These are phyloP conservation scores for Sporothrix humicola DNA, from an alignment of 2,329 filamentous ascomycete species.

Conservation along the genomic window DNA sequence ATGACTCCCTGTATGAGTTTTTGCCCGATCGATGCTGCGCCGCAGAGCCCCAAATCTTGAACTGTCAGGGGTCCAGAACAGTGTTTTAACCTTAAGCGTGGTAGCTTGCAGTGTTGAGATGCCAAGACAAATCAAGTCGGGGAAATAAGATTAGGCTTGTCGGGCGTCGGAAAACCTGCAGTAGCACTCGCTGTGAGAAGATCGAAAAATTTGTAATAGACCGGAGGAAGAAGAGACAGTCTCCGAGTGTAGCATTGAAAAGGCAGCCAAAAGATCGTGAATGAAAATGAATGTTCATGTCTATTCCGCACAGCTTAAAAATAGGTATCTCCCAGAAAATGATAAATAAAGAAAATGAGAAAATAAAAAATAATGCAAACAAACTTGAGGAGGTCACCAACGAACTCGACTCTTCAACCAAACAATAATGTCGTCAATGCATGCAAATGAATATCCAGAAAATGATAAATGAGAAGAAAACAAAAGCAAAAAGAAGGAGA, in stretches of 20 bases:
- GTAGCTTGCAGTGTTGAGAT: too few species aligned
- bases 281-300: neutral
- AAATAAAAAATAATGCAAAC: neutral
- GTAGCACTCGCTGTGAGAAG: too few species aligned
- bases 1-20: neutral
- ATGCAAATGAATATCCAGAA: neutral
- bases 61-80: too few species aligned
- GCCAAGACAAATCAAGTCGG: neutral
- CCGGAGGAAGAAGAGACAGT: neutral
- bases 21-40: neutral
- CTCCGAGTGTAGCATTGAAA: neutral
- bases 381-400: conserved; percentile 22
- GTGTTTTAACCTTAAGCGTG: neutral
- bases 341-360: neutral
- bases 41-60: neutral
- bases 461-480: neutral
- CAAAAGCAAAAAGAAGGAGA: neutral
- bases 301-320: neutral
- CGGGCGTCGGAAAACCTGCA: too few species aligned
- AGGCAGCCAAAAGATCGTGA: neutral
- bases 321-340: conserved; percentile 24
- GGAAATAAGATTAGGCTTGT: neutral
- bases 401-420: neutral
- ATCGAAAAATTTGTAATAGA: too few species aligned
- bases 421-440: conserved; percentile 8